Evolutionary conservation across 768 basidiomycete species (phyloP), one percentile per base, ranked within the genome.

Genomic region (Goffeauzyma gilvescens): DNA sequence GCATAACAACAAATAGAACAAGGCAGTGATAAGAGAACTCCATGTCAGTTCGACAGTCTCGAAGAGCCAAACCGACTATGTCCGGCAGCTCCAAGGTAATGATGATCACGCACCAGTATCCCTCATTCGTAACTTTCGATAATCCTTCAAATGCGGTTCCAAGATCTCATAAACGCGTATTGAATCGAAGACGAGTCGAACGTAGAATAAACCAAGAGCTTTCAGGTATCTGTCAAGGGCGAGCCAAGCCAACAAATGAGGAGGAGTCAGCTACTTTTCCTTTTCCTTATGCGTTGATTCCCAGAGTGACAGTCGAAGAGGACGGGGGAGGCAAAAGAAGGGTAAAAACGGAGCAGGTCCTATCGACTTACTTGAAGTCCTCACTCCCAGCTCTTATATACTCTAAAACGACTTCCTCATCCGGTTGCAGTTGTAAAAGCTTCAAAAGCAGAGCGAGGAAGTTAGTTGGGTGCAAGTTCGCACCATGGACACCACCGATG

Each of bases 291-390:
- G n/a, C n/a, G n/a, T n/a, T n/a, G n/a, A n/a, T n/a, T n/a, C n/a
- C n/a, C n/a, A n/a, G n/a, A n/a, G n/a, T n/a, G n/a, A n/a, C n/a
- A n/a, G n/a, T n/a, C n/a, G n/a, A n/a, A n/a, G n/a, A n/a, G n/a
- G n/a, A n/a, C n/a, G n/a, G n/a, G n/a, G n/a, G 10, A 14, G 25
- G 47, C 50, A 23, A 38, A 45, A 41, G 28, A 25, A 32, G 8
- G 25, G 27, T 2, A 9, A 14, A 10, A 20, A 10, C 10, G 9
- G 25, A n/a, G n/a, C n/a, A n/a, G n/a, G n/a, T n/a, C n/a, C n/a
- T n/a, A n/a, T n/a, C 20, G n/a, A 68, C 80, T 42, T 51, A 90
- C 93, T 98, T 98, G 72, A 95, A 98, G 62, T 98, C 93, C 47
- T 96, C 93, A n/a, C n/a, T n/a, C n/a, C n/a, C n/a, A 6, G 86